A percentile compares a stretch with the other conserved stretches of the same genome.
These are phyloP conservation scores for Cucumis sativus DNA, from an alignment of 306 rosid genomes.

Conservation along the genomic window DNA sequence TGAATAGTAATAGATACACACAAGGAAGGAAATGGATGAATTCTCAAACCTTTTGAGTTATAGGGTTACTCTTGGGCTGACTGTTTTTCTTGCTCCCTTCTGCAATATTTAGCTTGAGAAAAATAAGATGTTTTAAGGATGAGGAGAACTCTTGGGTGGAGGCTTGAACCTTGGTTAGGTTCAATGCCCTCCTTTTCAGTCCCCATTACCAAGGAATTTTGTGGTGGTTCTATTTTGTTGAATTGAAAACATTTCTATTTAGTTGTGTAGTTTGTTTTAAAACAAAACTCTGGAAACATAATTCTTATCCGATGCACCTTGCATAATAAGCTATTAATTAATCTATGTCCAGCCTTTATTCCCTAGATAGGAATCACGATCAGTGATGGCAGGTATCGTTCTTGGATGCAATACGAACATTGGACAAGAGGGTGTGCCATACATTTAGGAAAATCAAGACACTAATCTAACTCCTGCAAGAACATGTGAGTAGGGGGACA, in stretches of 20 bases:
- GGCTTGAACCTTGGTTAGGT: neutral
- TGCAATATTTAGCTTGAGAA: neutral
- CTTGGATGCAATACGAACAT: neutral
- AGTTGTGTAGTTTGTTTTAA: neutral
- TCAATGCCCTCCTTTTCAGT: neutral
- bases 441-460: neutral
- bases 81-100: neutral
- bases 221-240: neutral
- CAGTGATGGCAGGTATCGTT: neutral
- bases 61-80: neutral
- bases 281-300: neutral
- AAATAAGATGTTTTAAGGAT: neutral
- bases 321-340: neutral
- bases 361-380: neutral
- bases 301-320: too few species aligned
- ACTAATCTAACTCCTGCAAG: neutral
- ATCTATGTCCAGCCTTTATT: neutral
- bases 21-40: neutral
- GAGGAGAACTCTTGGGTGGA: neutral
- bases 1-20: neutral
- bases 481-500: neutral
- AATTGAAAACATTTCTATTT: neutral
- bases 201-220: neutral
- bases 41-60: neutral
- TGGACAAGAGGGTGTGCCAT: too few species aligned